phyloP scores from a whole-genome alignment of 129 eudicot genomes.

The Flaveria linearis region DNA sequence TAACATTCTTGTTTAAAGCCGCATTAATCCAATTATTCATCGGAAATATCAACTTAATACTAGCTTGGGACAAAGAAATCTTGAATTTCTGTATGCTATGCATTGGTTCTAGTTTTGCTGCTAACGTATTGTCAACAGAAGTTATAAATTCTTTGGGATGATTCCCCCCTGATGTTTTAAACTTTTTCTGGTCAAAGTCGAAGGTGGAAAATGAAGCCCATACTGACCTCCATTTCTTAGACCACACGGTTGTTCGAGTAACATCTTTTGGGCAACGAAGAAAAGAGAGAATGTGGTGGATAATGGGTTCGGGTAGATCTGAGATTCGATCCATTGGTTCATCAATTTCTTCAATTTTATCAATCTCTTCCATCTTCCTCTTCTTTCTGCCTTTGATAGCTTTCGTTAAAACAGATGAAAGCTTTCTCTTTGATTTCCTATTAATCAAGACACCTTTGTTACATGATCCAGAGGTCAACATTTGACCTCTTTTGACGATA shows the following conservation, averaged over 20 bases:
- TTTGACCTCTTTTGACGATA: conserved; percentile 21
- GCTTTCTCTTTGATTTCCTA: conserved; percentile 33
- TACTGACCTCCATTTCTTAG: conserved; percentile 53
- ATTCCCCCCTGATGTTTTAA: conserved; percentile 14
- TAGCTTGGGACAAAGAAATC: conserved; percentile 26
- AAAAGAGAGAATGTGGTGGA: conserved; percentile 55
- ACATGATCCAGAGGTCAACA: conserved; percentile 40
- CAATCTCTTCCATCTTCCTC: conserved; percentile 33
- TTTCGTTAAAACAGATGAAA: conserved; percentile 6
- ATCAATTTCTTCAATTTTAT: conserved; percentile 25
- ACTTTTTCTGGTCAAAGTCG: conserved; percentile 56
- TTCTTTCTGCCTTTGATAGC: conserved; percentile 41
- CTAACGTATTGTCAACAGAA: conserved; percentile 42
- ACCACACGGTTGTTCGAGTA: conserved; percentile 44
- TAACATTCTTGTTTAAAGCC: conserved; percentile 46
- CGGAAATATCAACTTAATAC: not conserved
- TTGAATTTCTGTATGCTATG: conserved; percentile 47
- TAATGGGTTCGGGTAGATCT: conserved; percentile 53
- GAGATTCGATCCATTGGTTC: conserved; percentile 47
- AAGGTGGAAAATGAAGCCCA: conserved; percentile 47
- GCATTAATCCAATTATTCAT: conserved; percentile 39
- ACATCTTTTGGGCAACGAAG: conserved; percentile 53
- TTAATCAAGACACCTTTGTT: conserved; percentile 14
- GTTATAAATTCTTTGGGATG: conserved; percentile 28
- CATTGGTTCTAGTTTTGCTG: conserved; percentile 35